These are phyloP conservation scores for Gracilaria caudata DNA, from an alignment of 23 red algal species.

Conservation along the genomic window DNA sequence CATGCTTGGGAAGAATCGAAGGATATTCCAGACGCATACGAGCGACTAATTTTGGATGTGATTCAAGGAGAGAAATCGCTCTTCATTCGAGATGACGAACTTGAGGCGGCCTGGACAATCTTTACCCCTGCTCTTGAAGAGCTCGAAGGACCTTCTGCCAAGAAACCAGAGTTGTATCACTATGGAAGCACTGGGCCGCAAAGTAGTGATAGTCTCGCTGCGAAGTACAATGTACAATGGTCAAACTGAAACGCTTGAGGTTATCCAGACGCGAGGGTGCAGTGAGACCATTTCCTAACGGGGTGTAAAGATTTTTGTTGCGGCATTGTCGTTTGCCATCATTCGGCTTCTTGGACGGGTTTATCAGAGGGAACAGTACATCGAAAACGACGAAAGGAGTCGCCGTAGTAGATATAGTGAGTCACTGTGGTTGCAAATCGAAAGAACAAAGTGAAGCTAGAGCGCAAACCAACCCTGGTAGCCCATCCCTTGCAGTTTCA, in stretches of 20 bases:
- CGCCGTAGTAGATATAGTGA: too few species aligned
- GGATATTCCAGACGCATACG: slow-evolving; percentile 98
- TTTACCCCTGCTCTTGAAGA: slow-evolving; percentile 86
- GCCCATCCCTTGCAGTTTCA: neutral
- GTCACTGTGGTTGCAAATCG: too few species aligned
- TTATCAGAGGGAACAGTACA: too few species aligned
- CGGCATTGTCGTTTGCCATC: neutral
- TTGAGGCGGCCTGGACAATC: slow-evolving; percentile 87
- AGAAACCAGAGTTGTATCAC: slow-evolving; percentile 70
- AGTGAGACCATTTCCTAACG: neutral
- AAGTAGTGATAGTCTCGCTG: slow-evolving; percentile 38
- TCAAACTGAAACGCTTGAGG: slow-evolving; percentile 28
- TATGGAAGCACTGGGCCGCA: slow-evolving; percentile 70
- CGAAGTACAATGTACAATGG: slow-evolving; percentile 59
- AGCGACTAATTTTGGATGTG: slow-evolving; percentile 94
- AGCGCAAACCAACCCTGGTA: too few species aligned
- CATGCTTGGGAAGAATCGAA: slow-evolving; percentile 93
- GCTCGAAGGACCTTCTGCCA: slow-evolving; percentile 59
- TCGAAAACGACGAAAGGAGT: too few species aligned
- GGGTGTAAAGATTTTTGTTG: slow-evolving; percentile 9
- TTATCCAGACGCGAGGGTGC: neutral
- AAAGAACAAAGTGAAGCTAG: too few species aligned
- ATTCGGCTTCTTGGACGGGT: too few species aligned
- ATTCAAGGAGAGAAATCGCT: slow-evolving; percentile 96
- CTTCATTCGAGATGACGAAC: slow-evolving; percentile 95